Base-by-base conservation (phyloP, 2,329 filamentous ascomycete genomes). In the Aspergillus tanneri region DNA sequence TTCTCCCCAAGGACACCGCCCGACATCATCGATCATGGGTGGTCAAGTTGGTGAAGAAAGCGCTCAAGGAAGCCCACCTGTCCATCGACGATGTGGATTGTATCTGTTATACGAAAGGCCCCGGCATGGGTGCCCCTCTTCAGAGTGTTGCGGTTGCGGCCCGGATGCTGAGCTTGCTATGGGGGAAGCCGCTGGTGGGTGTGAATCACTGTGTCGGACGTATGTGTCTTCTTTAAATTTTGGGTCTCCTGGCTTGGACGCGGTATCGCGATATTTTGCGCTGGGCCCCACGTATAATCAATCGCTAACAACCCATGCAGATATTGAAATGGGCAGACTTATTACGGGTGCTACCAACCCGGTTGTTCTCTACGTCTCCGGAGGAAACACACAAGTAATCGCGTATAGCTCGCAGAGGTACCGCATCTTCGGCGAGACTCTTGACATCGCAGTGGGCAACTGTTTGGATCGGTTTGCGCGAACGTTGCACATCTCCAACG, bases 141-240 rank as follows among this genome's bases (percentile, higher is more conserved):
- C 87, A 91, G 54, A 85, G 85, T 52, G 90, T 95, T 11, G 92
- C 92, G 24, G 76, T 97, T 27, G 91, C 85, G 1, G 93, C 91
- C 16, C 82, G 93, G 51, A 89, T 88, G 54, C 75, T 97, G 24
- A 79, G 83, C 34, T 74, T 96, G 50, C 79, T 99, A 12, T 99
- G 93, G 93, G 79, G 77, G 44, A 90, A 89, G 70, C 84, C 87
- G n/a, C 77, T 99, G 28, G 86, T 99, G 3, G 92, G 90, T 19
- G 93, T 99, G 21, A 99, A 99, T 72, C 93, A 99, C 73, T 99
- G 93, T 71, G 88, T 99, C 39, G 93, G 93, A 35, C 93, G 78
- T 81, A 70, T 51, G 78, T 63, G 35, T 50, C 30, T 4, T 18
- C 14, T 27, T 11, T 28, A 40, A 2, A 23, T 43, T 25, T 44